Base-by-base conservation (phyloP, 345 rosid genomes). In the Tarenaya hassleriana region DNA sequence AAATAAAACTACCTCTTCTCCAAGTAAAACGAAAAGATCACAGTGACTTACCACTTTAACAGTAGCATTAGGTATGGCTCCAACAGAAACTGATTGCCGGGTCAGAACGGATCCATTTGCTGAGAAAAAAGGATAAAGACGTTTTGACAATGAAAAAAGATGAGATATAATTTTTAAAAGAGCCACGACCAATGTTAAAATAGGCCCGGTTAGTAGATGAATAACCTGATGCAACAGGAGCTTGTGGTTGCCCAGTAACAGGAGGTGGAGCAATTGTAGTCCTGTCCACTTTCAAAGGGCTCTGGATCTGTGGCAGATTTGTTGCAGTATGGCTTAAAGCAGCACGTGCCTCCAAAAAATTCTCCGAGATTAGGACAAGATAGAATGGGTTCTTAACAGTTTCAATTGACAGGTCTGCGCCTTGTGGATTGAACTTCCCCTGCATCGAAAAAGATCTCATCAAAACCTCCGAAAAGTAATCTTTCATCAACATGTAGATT, bases 331-430 rank as follows among this genome's bases (percentile, higher is more conserved):
- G 75, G 72, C 88, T 83, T 61, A 92, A 76, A 72, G 95, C 85
- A 67, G 85, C 74, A 64, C 84, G 76, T 42, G 97, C 98, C 77
- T 87, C 98, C 78, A 81, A 70, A 72, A 92, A 92, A 56, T 72
- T 81, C 56, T 85, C 95, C 11, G 98, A 81, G 68, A 92, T 83
- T 34, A 92, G 73, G 63, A 83, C 76, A 71, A 92, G 97, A 73
- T 68, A 81, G 44, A 81, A 87, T 49, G 94, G 64, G 56, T 81
- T 88, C 75, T 80, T 83, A 44, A 56, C 63, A 37, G 67, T 69
- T 70, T 88, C 94, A 61, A 85, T 59, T 13, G 76, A 66, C 64
- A 88, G 80, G 73, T 92, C 98, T 16, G 63, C 75, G 49, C 74
- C 72, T 66, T 77, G 73, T 27, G 77, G 70, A 60, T 69, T 81